Percentiles rank a stretch among this genome's conserved stretches.
These are phyloP conservation scores for Alternaria burnsii DNA, from an alignment of 2,329 filamentous ascomycete genomes.

Conservation along the genomic window DNA sequence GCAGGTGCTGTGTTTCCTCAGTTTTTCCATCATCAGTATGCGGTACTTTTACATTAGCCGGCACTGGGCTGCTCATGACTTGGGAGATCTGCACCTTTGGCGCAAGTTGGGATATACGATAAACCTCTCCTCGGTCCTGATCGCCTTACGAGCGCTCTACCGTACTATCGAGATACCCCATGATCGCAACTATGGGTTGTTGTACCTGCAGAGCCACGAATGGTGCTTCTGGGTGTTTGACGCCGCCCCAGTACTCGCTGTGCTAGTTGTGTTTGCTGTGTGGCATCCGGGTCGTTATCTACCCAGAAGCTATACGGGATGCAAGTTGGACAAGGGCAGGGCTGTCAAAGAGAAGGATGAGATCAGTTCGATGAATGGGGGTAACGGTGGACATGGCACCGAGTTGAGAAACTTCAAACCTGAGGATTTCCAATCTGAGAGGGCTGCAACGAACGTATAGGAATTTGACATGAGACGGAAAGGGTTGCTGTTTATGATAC, in stretches of 20 bases:
- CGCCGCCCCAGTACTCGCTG: constrained; percentile 58
- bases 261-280: constrained; percentile 59
- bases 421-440: constrained; percentile 31
- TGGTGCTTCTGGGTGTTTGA: constrained; percentile 65
- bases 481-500: constrained; percentile 19
- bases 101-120: constrained; percentile 46
- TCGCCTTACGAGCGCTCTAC: constrained; percentile 61
- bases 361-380: constrained; percentile 28
- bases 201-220: constrained; percentile 61
- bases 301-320: constrained; percentile 42
- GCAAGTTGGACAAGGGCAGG: constrained; percentile 38
- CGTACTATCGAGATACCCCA: constrained; percentile 63
- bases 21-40: constrained; percentile 56
- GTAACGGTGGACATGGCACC: constrained; percentile 7
- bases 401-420: constrained; percentile 35
- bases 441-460: constrained; percentile 13
- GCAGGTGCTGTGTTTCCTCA: constrained; percentile 61
- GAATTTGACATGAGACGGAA: not conserved
- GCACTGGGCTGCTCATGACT: constrained; percentile 41
- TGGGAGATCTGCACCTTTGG: constrained; percentile 49
- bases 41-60: constrained; percentile 47
- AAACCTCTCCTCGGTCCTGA: constrained; percentile 42
- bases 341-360: constrained; percentile 48
- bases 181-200: constrained; percentile 54
- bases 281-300: constrained; percentile 57